Base-by-base conservation (phyloP, 345 rosid genomes). In the Turnera subulata region DNA sequence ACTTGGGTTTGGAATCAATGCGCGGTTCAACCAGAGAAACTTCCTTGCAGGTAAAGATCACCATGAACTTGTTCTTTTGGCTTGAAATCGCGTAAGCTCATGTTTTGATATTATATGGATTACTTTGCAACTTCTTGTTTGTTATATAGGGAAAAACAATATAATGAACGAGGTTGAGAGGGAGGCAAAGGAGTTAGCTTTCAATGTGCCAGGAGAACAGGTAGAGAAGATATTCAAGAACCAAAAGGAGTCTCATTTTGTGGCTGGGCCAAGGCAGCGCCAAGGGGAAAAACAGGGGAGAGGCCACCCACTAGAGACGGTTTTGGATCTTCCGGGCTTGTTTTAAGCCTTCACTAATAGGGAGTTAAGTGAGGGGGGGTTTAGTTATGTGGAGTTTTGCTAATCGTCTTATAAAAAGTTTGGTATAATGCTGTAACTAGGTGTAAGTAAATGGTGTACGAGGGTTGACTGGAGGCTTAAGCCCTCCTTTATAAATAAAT, bases 41-140 rank as follows among this genome's bases (percentile, higher is more conserved):
- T 82, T 77, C 74, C 82, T 82, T 46, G 80, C 83, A 58, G 80
- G 86, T 76, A 50, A 53, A 53, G 35, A n/a, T n/a, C n/a, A n/a
- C 35, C 35, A 8, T 22, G 24, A 43, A 56, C 32, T 5, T 25
- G 14, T 24, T 11, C 29, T 46, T 52, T 42, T 22, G n/a, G 15
- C 40, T 7, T 37, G n/a, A n/a, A n/a, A n/a, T n/a, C n/a, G n/a
- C n/a, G n/a, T n/a, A n/a, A n/a, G n/a, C n/a, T n/a, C n/a, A n/a
- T n/a, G n/a, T n/a, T n/a, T n/a, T n/a, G n/a, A n/a, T n/a, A n/a
- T n/a, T n/a, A n/a, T 37, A 13, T 37, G 13, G 13, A 37, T 13
- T 13, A 37, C 8, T 7, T 37, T 37, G 13, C 8, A 37, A 37
- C 40, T 7, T 37, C 40, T 37, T 37, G 40, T 7, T 50, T 40